Percentiles rank a stretch among this genome's conserved stretches.
Evolutionary conservation across 768 basidiomycete species (phyloP).

Genomic region (Mycena maculata): DNA sequence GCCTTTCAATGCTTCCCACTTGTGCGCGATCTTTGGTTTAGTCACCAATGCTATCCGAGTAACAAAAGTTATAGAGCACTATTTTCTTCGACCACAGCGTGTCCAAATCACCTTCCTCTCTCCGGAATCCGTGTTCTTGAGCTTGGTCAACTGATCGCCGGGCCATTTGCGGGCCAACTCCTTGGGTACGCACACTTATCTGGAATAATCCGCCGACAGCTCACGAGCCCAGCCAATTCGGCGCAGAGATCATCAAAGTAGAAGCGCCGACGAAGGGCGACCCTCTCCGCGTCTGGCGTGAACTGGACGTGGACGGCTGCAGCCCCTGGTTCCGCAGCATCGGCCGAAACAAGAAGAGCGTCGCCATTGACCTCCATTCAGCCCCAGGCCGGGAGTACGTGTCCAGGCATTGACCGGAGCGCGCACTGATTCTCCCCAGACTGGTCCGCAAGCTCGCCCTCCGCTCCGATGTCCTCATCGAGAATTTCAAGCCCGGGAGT

Average conservation of each 20-base stretch:
- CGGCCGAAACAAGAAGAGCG: constrained; percentile 79
- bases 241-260: constrained; percentile 79
- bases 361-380: constrained; percentile 72
- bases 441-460: constrained; percentile 70
- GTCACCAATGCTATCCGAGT: background rate
- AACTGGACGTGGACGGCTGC: constrained; percentile 75
- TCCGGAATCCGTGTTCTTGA: constrained; percentile 74
- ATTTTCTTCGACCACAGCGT: background rate
- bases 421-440: constrained; percentile 46
- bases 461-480: constrained; percentile 73
- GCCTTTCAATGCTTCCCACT: too few relatives aligned
- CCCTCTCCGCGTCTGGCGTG: constrained; percentile 77
- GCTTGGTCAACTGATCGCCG: constrained; percentile 77
- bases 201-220: background rate
- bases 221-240: constrained; percentile 63
- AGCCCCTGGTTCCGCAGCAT: constrained; percentile 83
- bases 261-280: constrained; percentile 74
- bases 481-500: constrained; percentile 85
- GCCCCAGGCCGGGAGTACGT: constrained; percentile 64
- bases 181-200: constrained; percentile 60
- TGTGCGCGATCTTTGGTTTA: too few relatives aligned
- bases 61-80: constrained; percentile 3
- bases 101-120: constrained; percentile 66
- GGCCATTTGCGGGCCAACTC: constrained; percentile 78
- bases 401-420: background rate